Percentiles rank a stretch among this genome's conserved stretches.
These are phyloP conservation scores for Penicillium bovifimosum DNA, from an alignment of 495 filamentous ascomycete genomes.

Conservation along the genomic window DNA sequence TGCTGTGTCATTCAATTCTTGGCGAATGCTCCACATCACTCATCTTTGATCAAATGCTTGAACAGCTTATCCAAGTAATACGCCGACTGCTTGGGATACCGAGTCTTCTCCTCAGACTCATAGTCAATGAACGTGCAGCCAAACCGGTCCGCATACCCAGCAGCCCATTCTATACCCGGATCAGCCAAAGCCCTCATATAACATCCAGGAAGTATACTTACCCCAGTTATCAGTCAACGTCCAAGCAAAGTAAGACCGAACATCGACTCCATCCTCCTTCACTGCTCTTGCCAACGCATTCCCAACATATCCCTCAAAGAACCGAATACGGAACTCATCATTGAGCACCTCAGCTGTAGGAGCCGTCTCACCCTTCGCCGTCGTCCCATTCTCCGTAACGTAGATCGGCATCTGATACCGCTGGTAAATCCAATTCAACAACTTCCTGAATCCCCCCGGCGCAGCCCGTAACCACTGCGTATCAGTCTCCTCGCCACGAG, in stretches of 20 bases:
- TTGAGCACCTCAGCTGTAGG: conserved; percentile 35
- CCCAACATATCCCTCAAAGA: conserved; percentile 43
- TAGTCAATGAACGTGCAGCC: conserved; percentile 42
- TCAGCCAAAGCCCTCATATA: conserved; percentile 3
- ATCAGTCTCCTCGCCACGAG: conserved; percentile 44
- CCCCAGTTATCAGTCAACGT: conserved; percentile 44
- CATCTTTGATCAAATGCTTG: conserved; percentile 30
- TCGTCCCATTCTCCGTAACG: conserved; percentile 48
- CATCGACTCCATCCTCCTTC: conserved; percentile 40
- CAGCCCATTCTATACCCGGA: conserved; percentile 37
- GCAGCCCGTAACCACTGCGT: conserved; percentile 40
- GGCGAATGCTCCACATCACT: no score
- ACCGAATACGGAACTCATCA: conserved; percentile 41
- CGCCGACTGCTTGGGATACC: conserved; percentile 43
- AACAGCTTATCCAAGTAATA: conserved; percentile 40
- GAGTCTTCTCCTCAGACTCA: conserved; percentile 39
- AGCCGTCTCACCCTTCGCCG: conserved; percentile 40
- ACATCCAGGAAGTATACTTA: conserved; percentile 13
- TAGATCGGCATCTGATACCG: conserved; percentile 44
- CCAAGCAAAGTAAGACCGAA: conserved; percentile 47
- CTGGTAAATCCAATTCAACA: conserved; percentile 39
- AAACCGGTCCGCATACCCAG: conserved; percentile 45
- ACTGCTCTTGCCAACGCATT: conserved; percentile 38
- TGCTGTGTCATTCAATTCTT: no score
- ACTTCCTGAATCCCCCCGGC: conserved; percentile 39